These are phyloP conservation scores for Rauvolfia tetraphylla DNA, from an alignment of 257 asterid genomes.

Conservation along the genomic window DNA sequence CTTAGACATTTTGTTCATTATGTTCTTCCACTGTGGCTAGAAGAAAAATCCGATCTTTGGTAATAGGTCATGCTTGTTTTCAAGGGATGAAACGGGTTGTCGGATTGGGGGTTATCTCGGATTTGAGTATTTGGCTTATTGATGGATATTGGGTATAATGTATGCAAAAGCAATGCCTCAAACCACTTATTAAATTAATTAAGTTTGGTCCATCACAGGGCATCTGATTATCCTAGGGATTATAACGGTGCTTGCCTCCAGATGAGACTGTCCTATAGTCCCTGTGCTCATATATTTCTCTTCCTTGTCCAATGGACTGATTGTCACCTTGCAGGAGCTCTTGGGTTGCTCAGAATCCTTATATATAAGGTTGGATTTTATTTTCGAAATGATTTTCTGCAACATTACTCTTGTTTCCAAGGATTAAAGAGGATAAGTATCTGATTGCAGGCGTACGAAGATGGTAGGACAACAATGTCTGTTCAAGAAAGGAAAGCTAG, in stretches of 20 bases:
- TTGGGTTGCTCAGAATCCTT: conserved; percentile 78
- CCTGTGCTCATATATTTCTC: conserved; percentile 74
- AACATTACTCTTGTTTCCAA: background rate
- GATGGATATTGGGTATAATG: background rate
- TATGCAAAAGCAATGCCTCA: background rate
- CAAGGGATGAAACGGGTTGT: background rate
- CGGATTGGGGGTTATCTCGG: background rate
- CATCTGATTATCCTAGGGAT: conserved; percentile 69
- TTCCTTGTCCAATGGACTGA: conserved; percentile 95
- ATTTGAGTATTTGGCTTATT: too few species aligned
- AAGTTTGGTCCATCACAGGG: conserved; percentile 51
- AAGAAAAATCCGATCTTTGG: background rate
- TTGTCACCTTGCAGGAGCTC: conserved; percentile 81
- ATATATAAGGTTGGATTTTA: conserved; percentile 58
- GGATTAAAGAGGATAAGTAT: conserved; percentile 21
- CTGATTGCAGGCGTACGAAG: conserved; percentile 65
- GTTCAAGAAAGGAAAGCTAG: conserved; percentile 80
- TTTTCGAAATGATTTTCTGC: conserved; percentile 4
- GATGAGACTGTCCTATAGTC: conserved; percentile 95
- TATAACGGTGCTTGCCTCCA: conserved; percentile 82
- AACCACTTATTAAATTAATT: background rate
- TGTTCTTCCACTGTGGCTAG: background rate
- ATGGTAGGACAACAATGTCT: conserved; percentile 80
- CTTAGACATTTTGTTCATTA: background rate
- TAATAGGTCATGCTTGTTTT: background rate